Percentiles rank a stretch among this genome's conserved stretches.
Conservation (phyloP, 345 rosid species). For the Pistacia atlantica region DNA sequence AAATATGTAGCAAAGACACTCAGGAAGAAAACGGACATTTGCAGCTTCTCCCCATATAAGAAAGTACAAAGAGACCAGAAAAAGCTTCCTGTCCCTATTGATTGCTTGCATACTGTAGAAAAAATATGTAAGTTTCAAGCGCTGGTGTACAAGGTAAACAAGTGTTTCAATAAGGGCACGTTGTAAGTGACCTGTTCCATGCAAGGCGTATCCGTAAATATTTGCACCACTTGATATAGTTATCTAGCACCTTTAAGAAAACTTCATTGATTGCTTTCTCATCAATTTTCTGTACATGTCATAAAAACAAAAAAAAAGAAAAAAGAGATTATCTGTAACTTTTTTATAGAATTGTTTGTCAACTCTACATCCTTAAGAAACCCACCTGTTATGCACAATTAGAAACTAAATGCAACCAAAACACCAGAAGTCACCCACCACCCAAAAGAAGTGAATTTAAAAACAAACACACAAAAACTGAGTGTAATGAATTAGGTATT, state of each 20-base stretch:
- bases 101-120: constrained; percentile 77
- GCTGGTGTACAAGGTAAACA: constrained; percentile 18
- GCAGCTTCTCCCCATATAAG: constrained; percentile 99
- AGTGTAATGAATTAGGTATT: not conserved
- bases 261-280: constrained; percentile 93
- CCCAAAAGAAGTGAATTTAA: not conserved
- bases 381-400: not conserved
- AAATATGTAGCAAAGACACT: constrained; percentile 94
- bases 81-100: constrained; percentile 86
- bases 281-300: constrained; percentile 71
- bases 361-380: not conserved
- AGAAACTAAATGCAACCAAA: constrained; percentile 10
- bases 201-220: constrained; percentile 78
- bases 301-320: constrained; percentile 8
- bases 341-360: too few relatives aligned
- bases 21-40: constrained; percentile 97
- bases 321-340: constrained; percentile 12
- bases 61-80: constrained; percentile 87
- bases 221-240: constrained; percentile 98
- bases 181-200: constrained; percentile 69
- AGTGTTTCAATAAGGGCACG: constrained; percentile 22
- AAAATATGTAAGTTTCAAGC: constrained; percentile 22
- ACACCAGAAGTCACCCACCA: not conserved
- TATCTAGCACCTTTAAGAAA: constrained; percentile 85
- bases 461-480: not conserved